Evolutionary conservation across 345 rosid species (phyloP), one percentile per base, ranked within the genome.

Genomic region (Viola odorata): DNA sequence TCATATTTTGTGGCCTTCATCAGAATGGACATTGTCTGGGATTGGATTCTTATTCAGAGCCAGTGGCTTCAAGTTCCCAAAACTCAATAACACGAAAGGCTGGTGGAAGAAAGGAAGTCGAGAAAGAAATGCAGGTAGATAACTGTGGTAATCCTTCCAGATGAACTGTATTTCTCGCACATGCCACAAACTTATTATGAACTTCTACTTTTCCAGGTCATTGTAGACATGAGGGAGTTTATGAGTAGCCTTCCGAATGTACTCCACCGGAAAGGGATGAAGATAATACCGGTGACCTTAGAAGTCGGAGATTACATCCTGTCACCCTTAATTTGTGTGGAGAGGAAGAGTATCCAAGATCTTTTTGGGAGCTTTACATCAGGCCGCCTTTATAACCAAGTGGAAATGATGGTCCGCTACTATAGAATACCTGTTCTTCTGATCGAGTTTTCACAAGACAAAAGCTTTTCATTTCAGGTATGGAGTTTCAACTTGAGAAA

Each of bases 171-270:
- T 62, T 47, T 44, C n/a, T 53, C 12, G 36, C 16, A 15, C 52
- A 58, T 41, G 45, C 8, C 3, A 38, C 4, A 41, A 39, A 42
- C 32, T 64, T 41, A 60, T 54, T 50, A 15, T 4, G 13, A 65
- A 15, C 15, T 57, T 41, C 61, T 23, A 3, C 16, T 48, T 67
- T 15, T 67, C 50, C 81, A 92, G 98, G 85, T 90, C 68, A 83
- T 90, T 73, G 99, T 94, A 73, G 99, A 90, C 69, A 86, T 90
- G 96, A 90, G 99, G 71, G 99, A 94, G 82, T 94, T 94, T 73
- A 94, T 94, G 99, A 94, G 99, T 79, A 94, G 97, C 78, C 86
- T 94, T 55, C 99, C 99, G 5, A 94, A 90, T 77, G 96, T 94
- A 67, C 96, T 94, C 71, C 97, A 94, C 73, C 99, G 80, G 77